Evolutionary conservation across 148 eudicot genomes (phyloP), one percentile per base, ranked within the genome.

Genomic region (Dysphania ambrosioides): DNA sequence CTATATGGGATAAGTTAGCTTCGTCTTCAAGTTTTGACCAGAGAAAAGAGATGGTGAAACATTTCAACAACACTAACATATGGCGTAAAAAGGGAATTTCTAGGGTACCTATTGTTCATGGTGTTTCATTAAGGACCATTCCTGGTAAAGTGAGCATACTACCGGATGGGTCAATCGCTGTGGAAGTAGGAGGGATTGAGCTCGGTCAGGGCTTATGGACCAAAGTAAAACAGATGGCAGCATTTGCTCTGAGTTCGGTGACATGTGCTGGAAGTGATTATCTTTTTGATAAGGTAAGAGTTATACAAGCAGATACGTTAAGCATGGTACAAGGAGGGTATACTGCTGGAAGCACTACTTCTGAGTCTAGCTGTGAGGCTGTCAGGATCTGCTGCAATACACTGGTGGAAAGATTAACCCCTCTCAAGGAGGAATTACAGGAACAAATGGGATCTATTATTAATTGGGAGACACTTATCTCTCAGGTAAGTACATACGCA

Each of bases 111-210:
- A 75, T 89, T 31, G 73, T 91, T 68, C 75, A 83, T 62, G 87
- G 86, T 77, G 88, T 89, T 26, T 0, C 29, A 8, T 29, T 80
- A 73, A 83, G 90, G 58, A 68, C 93, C n/a, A 84, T 87, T 29
- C 98, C 97, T 0, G 98, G 95, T 53, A 93, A 87, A 87, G 98
- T 93, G 60, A 88, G 95, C 75, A 87, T 93, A 72, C 92, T 93
- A 27, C 27, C 61, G 49, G 98, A 93, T 79, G 97, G 98, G 35
- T 93, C 98, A 2, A 34, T 93, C 53, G 94, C 86, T 66, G 98
- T 93, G 27, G 98, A 93, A 85, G 90, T 91, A 63, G 98, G 98
- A 74, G 98, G 98, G 72, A 91, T 93, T 67, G 97, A 93, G 75
- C 66, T 91, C 53, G 98, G 98, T 18, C 98, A 95, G 79, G 98